Evolutionary conservation across 768 basidiomycete species (phyloP).

Genomic region (Tulasnella sp.): DNA sequence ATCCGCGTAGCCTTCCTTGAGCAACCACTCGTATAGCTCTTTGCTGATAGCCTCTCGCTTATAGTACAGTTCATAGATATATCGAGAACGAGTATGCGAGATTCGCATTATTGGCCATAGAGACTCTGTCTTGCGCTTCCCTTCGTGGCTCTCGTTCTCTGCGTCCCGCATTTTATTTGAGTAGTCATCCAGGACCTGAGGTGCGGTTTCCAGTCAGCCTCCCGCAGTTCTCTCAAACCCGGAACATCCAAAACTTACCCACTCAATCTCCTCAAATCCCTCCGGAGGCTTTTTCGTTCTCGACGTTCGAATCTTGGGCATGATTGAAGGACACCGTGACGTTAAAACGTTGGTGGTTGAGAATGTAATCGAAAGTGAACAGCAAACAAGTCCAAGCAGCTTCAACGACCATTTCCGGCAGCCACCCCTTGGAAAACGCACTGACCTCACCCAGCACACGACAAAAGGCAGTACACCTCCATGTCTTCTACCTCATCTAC

Average conservation of each 20-base stretch:
- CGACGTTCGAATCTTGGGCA: constrained; percentile 92
- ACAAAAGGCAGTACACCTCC: not conserved
- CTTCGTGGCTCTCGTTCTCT: constrained; percentile 97
- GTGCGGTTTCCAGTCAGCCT: not conserved
- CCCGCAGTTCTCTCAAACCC: not conserved
- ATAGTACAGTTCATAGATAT: constrained; percentile 98
- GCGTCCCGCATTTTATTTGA: constrained; percentile 99
- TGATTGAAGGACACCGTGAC: constrained; percentile 36
- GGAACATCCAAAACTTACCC: constrained; percentile 44
- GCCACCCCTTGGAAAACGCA: not conserved
- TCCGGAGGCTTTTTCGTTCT: constrained; percentile 93
- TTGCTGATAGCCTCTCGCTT: constrained; percentile 92
- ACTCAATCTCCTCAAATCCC: constrained; percentile 91
- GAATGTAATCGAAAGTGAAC: not conserved
- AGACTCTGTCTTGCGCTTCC: constrained; percentile 90
- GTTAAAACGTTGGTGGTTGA: not conserved
- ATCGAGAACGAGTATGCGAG: constrained; percentile 90
- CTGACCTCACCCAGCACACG: not conserved
- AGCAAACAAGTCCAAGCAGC: not conserved
- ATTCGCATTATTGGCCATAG: constrained; percentile 99
- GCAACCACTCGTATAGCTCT: constrained; percentile 92
- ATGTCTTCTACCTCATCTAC: constrained; percentile 20
- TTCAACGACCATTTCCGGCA: not conserved
- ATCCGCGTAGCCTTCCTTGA: constrained; percentile 97
- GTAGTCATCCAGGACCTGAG: constrained; percentile 93